Percentiles rank a stretch among this genome's conserved stretches.
These are phyloP conservation scores for Xylariales sp. DNA, from an alignment of 2,329 filamentous ascomycete genomes.

Conservation along the genomic window DNA sequence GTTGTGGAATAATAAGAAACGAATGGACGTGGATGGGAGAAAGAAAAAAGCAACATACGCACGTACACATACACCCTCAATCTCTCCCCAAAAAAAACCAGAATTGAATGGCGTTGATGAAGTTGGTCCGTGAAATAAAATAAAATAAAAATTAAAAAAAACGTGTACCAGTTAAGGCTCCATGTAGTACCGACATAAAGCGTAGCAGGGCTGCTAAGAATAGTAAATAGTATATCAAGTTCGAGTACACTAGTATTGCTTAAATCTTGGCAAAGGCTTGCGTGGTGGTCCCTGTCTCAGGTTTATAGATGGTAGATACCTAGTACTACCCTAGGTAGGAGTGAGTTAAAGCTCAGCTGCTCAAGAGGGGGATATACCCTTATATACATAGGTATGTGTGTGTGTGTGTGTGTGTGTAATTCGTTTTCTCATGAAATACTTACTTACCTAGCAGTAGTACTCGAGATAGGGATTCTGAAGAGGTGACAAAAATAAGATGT, in stretches of 20 bases:
- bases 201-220: neutral
- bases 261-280: neutral
- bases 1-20: slow-evolving; percentile 7
- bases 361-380: neutral
- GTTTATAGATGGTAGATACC: neutral
- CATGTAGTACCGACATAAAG: neutral
- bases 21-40: neutral
- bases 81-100: neutral
- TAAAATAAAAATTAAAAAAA: neutral
- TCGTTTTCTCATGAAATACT: neutral
- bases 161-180: neutral
- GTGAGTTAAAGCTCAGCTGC: neutral
- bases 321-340: neutral
- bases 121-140: neutral
- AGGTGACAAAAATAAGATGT: slow-evolving; percentile 26
- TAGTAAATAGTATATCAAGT: neutral
- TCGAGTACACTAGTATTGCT: neutral
- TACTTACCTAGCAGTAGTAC: too few species aligned
- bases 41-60: too few species aligned
- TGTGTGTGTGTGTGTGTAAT: too few species aligned
- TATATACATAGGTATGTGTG: neutral
- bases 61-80: neutral
- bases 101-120: slow-evolving; percentile 3
- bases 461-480: neutral
- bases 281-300: slow-evolving; percentile 16